These are phyloP conservation scores for Didymella pinodella DNA, from an alignment of 2,329 filamentous ascomycete genomes.

Conservation along the genomic window DNA sequence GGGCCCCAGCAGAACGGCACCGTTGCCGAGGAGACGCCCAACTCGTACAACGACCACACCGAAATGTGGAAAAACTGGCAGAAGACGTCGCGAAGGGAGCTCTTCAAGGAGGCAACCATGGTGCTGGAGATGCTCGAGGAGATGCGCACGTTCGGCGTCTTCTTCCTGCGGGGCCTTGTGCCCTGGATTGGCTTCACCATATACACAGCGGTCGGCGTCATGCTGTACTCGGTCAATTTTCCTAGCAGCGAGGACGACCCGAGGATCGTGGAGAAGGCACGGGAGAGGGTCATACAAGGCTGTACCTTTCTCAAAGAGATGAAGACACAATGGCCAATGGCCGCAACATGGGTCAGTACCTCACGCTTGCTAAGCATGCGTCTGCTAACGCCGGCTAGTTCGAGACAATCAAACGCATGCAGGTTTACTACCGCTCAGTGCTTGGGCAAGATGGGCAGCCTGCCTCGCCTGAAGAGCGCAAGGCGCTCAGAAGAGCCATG, in stretches of 20 bases:
- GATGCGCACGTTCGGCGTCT: slow-evolving; percentile 52
- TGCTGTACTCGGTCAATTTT: slow-evolving; percentile 52
- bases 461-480: slow-evolving; percentile 50
- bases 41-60: slow-evolving; percentile 43
- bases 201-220: slow-evolving; percentile 52
- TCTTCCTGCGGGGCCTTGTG: slow-evolving; percentile 51
- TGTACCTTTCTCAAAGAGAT: slow-evolving; percentile 52
- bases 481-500: slow-evolving; percentile 49
- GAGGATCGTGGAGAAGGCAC: slow-evolving; percentile 42
- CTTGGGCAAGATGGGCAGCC: slow-evolving; percentile 43
- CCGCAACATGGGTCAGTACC: slow-evolving; percentile 49
- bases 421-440: slow-evolving; percentile 50
- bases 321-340: slow-evolving; percentile 54
- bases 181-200: slow-evolving; percentile 55
- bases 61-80: slow-evolving; percentile 51
- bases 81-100: slow-evolving; percentile 45
- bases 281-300: slow-evolving; percentile 47
- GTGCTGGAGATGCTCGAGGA: slow-evolving; percentile 54
- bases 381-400: slow-evolving; percentile 36
- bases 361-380: fast-evolving
- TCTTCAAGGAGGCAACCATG: slow-evolving; percentile 49
- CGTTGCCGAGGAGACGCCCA: slow-evolving; percentile 41
- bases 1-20: slow-evolving; percentile 43
- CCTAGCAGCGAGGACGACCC: slow-evolving; percentile 48
- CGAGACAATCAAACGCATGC: slow-evolving; percentile 55